Conservation (phyloP, 2,329 filamentous ascomycete genomes). For the Talaromyces sp. region DNA sequence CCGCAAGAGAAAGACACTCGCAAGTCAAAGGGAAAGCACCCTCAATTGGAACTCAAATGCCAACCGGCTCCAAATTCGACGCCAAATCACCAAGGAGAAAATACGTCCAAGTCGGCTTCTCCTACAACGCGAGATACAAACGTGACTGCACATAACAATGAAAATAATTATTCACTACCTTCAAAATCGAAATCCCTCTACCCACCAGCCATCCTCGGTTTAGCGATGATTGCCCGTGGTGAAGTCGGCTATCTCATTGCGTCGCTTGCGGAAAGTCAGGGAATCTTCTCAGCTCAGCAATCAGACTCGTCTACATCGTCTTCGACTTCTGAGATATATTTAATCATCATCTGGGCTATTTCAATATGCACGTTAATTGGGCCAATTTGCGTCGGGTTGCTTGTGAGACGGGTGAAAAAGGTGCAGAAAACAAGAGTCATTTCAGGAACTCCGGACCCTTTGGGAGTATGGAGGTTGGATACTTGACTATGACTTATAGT, state of each 20-base stretch:
- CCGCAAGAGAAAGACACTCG: not conserved
- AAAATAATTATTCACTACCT: conserved; percentile 16
- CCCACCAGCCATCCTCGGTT: conserved; percentile 60
- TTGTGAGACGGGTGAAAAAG: conserved; percentile 41
- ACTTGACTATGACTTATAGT: conserved; percentile 14
- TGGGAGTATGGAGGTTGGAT: conserved; percentile 35
- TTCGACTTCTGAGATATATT: conserved; percentile 41
- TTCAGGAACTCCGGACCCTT: conserved; percentile 25
- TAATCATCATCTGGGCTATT: conserved; percentile 52
- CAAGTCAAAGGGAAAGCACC: not conserved
- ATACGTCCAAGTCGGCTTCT: not conserved
- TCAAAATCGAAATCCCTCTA: conserved; percentile 58
- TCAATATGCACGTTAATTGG: conserved; percentile 51
- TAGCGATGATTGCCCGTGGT: conserved; percentile 69
- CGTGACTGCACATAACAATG: conserved; percentile 5
- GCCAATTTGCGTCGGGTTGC: conserved; percentile 45
- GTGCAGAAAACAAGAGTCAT: conserved; percentile 24
- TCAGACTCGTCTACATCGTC: not conserved
- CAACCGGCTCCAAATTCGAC: not conserved
- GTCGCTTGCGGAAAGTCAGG: conserved; percentile 56
- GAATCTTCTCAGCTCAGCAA: conserved; percentile 34
- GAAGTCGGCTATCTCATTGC: conserved; percentile 77
- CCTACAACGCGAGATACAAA: not conserved
- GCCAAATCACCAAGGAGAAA: not conserved
- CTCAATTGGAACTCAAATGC: not conserved